Percentiles rank a stretch among this genome's conserved stretches.
Evolutionary conservation across 73 alveolate species (phyloP).

Genomic region (Effrenium voratum): DNA sequence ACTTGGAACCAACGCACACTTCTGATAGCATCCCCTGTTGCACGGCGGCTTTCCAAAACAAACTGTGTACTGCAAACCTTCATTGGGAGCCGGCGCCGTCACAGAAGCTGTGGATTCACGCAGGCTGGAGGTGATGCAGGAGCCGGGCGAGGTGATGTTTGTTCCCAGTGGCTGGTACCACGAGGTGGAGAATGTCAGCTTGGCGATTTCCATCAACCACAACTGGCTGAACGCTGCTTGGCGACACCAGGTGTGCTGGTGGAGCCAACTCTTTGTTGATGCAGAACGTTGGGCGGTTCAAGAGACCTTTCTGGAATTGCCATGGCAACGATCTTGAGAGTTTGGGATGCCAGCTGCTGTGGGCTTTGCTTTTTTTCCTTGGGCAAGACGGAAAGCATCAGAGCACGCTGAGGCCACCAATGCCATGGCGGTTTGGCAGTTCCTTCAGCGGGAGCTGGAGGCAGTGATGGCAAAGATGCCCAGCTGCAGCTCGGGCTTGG

Average conservation of each 20-base stretch:
- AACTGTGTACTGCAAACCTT: too few species aligned
- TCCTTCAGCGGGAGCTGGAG: constrained; percentile 23
- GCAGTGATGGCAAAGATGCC: not conserved
- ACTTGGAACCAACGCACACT: too few species aligned
- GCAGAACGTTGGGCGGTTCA: too few species aligned
- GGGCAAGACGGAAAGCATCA: too few species aligned
- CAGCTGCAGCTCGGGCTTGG: not conserved
- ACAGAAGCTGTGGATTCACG: not conserved
- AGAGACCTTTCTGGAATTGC: too few species aligned
- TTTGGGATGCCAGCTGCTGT: too few species aligned
- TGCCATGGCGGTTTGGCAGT: constrained; percentile 36
- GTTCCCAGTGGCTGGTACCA: constrained; percentile 94
- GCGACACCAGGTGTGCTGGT: not conserved
- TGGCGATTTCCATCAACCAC: constrained; percentile 88
- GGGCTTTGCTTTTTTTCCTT: too few species aligned
- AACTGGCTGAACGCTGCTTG: constrained; percentile 74
- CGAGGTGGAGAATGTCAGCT: constrained; percentile 63
- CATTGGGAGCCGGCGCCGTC: too few species aligned
- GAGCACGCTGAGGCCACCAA: constrained; percentile 54
- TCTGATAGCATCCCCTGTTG: too few species aligned
- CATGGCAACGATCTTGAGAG: too few species aligned
- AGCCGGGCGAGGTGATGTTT: constrained; percentile 56
- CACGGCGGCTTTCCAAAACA: too few species aligned
- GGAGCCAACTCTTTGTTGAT: too few species aligned
- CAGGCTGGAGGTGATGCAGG: constrained; percentile 39